These are phyloP conservation scores for Tolypocladium ophioglossoides DNA, from an alignment of 2,329 filamentous ascomycete genomes.

Conservation along the genomic window DNA sequence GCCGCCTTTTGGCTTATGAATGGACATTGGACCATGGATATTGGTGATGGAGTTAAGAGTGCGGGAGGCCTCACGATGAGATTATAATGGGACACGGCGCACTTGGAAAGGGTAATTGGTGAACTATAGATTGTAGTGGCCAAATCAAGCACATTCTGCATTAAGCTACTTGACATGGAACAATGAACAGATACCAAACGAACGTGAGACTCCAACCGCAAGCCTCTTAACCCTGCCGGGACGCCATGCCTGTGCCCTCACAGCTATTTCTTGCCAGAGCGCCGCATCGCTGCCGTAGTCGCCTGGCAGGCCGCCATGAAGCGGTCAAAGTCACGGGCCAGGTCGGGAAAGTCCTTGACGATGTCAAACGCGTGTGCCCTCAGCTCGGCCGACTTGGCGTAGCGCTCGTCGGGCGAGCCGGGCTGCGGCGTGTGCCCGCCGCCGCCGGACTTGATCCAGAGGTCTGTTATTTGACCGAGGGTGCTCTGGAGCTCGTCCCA, in stretches of 20 bases:
- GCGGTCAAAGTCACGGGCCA: constrained; percentile 16
- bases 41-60: too few relatives aligned
- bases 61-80: neutral
- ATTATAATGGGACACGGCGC: neutral
- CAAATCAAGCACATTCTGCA: neutral
- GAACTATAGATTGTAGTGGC: neutral
- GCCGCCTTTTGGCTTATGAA: too few relatives aligned
- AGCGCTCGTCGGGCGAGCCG: constrained; percentile 1
- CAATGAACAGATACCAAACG: too few relatives aligned
- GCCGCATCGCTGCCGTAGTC: constrained; percentile 1
- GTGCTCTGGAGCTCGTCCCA: constrained; percentile 12
- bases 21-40: neutral
- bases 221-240: neutral
- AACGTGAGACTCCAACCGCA: neutral
- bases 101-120: neutral
- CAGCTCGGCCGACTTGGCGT: constrained; percentile 9
- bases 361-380: constrained; percentile 10
- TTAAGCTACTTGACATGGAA: neutral
- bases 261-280: neutral
- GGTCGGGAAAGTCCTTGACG: constrained; percentile 15
- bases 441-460: constrained; percentile 6
- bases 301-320: constrained; percentile 10
- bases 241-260: neutral
- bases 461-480: constrained; percentile 6
- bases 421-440: neutral